Evolutionary conservation across 805 yeast genomes (phyloP).

Genomic region (Kodamaea neixiangensis): DNA sequence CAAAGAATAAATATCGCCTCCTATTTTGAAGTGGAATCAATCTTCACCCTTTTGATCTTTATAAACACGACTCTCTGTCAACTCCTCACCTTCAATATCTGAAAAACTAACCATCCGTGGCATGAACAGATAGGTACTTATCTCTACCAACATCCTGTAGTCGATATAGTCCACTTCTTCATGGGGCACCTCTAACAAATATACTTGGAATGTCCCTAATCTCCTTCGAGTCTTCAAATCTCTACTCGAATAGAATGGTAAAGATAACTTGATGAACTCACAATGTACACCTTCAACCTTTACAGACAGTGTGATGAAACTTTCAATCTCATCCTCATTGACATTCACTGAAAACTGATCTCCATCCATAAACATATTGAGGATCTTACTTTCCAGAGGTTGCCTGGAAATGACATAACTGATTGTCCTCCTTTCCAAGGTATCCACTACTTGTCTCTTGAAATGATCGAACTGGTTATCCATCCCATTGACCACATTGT

Average conservation of each 20-base stretch:
- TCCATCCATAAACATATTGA: slow-evolving; percentile 25
- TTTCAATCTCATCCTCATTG: slow-evolving; percentile 23
- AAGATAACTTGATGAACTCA: slow-evolving; percentile 35
- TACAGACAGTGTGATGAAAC: slow-evolving; percentile 26
- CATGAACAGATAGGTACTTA: slow-evolving; percentile 18
- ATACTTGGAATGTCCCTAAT: slow-evolving; percentile 35
- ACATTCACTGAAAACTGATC: slow-evolving; percentile 34
- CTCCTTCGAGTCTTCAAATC: slow-evolving; percentile 22
- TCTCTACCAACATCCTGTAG: slow-evolving; percentile 22
- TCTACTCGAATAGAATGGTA: slow-evolving; percentile 30
- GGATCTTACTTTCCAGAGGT: background rate
- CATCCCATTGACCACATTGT: slow-evolving; percentile 34
- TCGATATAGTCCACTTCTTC: slow-evolving; percentile 9
- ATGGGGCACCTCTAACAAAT: slow-evolving; percentile 23
- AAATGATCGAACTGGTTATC: slow-evolving; percentile 41
- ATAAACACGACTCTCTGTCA: slow-evolving; percentile 13
- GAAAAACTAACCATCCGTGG: slow-evolving; percentile 9
- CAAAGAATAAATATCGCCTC: background rate
- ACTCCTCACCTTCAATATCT: slow-evolving; percentile 11
- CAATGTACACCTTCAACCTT: slow-evolving; percentile 12
- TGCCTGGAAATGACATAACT: slow-evolving; percentile 24
- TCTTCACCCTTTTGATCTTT: background rate
- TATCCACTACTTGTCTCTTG: slow-evolving; percentile 27
- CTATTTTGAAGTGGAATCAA: background rate
- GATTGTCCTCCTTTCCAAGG: slow-evolving; percentile 27